Conservation (phyloP, 805 yeast genomes). For the Pichia membranifaciens region DNA sequence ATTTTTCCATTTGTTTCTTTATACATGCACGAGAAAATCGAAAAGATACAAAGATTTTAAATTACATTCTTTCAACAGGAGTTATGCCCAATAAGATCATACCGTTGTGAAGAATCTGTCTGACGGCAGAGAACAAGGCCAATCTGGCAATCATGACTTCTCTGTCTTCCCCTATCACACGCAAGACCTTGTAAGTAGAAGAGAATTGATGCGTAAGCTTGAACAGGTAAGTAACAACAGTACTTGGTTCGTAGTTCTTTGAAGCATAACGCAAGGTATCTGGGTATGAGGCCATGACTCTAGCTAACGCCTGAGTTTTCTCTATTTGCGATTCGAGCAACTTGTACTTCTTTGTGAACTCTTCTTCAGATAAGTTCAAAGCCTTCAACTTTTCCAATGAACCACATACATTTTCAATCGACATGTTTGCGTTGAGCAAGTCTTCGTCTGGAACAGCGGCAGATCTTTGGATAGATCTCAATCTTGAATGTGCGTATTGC, state of each 20-base stretch:
- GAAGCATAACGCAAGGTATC: slow-evolving; percentile 79
- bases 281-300: slow-evolving; percentile 84
- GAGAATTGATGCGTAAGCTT: slow-evolving; percentile 89
- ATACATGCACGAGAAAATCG: too few species aligned
- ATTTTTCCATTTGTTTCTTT: too few species aligned
- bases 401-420: slow-evolving; percentile 28
- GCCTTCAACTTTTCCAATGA: slow-evolving; percentile 23
- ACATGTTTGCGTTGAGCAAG: slow-evolving; percentile 25
- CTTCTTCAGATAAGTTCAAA: slow-evolving; percentile 24
- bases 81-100: slow-evolving; percentile 85
- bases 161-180: slow-evolving; percentile 94
- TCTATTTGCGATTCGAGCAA: slow-evolving; percentile 24
- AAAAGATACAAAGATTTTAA: not conserved
- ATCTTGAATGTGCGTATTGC: slow-evolving; percentile 97
- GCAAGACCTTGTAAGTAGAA: slow-evolving; percentile 88
- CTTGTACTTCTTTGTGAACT: slow-evolving; percentile 28
- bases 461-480: slow-evolving; percentile 89
- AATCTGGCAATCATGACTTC: slow-evolving; percentile 85
- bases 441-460: slow-evolving; percentile 42
- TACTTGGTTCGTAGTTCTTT: slow-evolving; percentile 85
- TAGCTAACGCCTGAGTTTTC: slow-evolving; percentile 50
- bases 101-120: slow-evolving; percentile 86
- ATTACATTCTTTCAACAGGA: slow-evolving; percentile 97
- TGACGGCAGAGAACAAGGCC: slow-evolving; percentile 84
- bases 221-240: slow-evolving; percentile 90